A percentile compares a stretch with the other conserved stretches of the same genome.
These are phyloP conservation scores for Friedmanniomyces simplex DNA, from an alignment of 495 filamentous ascomycete genomes.

Conservation along the genomic window DNA sequence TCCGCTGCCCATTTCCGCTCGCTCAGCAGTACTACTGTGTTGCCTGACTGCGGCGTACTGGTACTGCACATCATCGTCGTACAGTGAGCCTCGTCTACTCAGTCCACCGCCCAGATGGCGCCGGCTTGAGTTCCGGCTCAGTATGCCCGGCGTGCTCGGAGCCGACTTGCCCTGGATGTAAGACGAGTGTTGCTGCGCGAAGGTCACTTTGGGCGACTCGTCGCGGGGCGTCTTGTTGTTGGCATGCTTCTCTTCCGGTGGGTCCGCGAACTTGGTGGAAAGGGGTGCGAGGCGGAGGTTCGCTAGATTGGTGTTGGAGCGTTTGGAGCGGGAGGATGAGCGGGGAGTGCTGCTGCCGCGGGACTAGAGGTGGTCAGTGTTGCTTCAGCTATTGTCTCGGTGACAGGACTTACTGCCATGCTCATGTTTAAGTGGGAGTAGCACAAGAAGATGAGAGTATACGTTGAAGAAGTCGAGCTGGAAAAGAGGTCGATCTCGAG, in stretches of 20 bases:
- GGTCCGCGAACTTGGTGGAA: constrained; percentile 6
- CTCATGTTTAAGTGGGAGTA: neutral
- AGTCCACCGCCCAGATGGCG: constrained; percentile 21
- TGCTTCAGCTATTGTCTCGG: neutral
- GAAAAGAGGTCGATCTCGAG: neutral
- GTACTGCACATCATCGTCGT: constrained; percentile 17
- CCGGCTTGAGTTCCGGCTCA: constrained; percentile 31
- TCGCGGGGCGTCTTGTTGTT: constrained; percentile 9
- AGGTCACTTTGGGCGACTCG: constrained; percentile 2
- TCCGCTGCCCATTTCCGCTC: constrained; percentile 4
- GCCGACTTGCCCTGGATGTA: constrained; percentile 33
- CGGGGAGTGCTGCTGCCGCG: constrained; percentile 6
- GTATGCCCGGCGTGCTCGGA: constrained; percentile 32
- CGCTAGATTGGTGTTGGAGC: constrained; percentile 32
- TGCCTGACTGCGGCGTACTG: neutral
- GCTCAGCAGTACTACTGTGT: neutral
- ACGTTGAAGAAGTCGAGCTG: neutral
- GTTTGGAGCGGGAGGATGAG: constrained; percentile 20
- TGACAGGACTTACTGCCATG: neutral
- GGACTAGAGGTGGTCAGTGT: neutral
- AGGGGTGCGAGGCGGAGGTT: constrained; percentile 35
- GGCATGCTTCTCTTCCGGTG: neutral
- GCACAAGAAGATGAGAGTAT: neutral
- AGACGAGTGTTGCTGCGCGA: constrained; percentile 23
- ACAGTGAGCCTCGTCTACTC: constrained; percentile 18